Evolutionary conservation across 768 basidiomycete genomes (phyloP), one percentile per base, ranked within the genome.

Genomic region (Auriscalpium vulgare): DNA sequence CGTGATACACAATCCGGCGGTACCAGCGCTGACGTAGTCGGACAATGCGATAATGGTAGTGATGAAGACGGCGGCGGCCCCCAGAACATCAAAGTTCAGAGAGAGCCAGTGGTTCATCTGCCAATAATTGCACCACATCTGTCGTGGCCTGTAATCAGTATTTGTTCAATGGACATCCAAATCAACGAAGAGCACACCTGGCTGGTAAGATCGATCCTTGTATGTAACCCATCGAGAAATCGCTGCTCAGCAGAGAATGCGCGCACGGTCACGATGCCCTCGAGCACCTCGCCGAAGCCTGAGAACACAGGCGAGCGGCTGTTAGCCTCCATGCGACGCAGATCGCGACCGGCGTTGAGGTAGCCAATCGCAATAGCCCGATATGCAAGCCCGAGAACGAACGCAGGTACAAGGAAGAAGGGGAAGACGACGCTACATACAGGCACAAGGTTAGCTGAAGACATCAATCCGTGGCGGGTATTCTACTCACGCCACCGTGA

Each of bases 241-340:
- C 80, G 73, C 44, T 72, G 72, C 65, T 95, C 92, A 0, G 84
- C 87, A 0, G 88, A 85, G 71, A 95, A 97, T 0, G 94, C 94
- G 29, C 29, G 29, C 29, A 29, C 29, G 29, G 29, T 29, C 29
- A 29, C 29, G 29, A 29, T 29, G 29, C 92, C 92, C 51, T 93
- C 88, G n/a, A 95, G 69, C 9, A 94, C 70, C 64, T 92, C 91
- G 13, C 82, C 81, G 60, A 91, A 93, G 54, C 85, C 87, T 6
- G 87, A 86, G 70, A 87, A 91, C 58, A 91, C 90, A 0, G 91
- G 88, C 0, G 87, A 88, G 11, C 90, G 78, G 1, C 87, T 82
- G 63, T 91, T 95, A 1, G 91, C 90, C 68, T 95, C 94, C 84
- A 95, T 91, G 19, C 94, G 79, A 56, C 91, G 80, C 19, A 95